Percentiles rank a stretch among this genome's conserved stretches.
Conservation (phyloP, 352 stramenopile genomes). For the Phytophthora foliorum region DNA sequence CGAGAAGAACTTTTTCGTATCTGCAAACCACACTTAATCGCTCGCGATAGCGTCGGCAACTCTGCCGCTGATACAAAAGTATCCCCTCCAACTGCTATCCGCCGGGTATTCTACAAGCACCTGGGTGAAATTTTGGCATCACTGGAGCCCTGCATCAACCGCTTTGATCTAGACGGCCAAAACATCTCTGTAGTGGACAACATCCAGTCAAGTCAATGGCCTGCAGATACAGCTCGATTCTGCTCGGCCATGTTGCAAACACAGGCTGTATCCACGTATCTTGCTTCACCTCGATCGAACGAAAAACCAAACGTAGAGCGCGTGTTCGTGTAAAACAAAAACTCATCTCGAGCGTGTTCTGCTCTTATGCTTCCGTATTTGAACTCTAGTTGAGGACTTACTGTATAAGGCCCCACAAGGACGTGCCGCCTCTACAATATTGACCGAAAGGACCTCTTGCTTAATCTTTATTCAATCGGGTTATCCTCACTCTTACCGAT, state of each 20-base stretch:
- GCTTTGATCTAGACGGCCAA: constrained; percentile 55
- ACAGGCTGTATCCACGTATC: constrained; percentile 66
- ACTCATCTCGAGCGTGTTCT: background rate
- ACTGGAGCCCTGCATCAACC: constrained; percentile 71
- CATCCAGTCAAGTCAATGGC: constrained; percentile 47
- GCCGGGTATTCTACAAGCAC: constrained; percentile 52
- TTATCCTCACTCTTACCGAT: no score
- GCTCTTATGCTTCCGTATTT: background rate
- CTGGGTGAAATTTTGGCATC: constrained; percentile 49
- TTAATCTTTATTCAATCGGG: no score
- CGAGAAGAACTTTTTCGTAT: constrained; percentile 53
- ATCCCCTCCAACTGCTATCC: constrained; percentile 24
- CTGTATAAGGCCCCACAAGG: background rate
- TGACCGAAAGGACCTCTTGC: no score
- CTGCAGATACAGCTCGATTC: constrained; percentile 51
- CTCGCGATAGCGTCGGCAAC: constrained; percentile 50
- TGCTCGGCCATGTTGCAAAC: constrained; percentile 60
- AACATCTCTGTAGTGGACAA: constrained; percentile 62
- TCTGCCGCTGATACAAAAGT: background rate
- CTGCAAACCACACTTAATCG: constrained; percentile 44
- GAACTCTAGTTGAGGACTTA: background rate
- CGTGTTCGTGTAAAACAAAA: constrained; percentile 7
- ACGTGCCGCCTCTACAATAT: no score
- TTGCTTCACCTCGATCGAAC: constrained; percentile 13
- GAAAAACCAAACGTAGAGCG: constrained; percentile 3